phyloP scores from a whole-genome alignment of 306 rosid species.

The Begonia peltatifolia region DNA sequence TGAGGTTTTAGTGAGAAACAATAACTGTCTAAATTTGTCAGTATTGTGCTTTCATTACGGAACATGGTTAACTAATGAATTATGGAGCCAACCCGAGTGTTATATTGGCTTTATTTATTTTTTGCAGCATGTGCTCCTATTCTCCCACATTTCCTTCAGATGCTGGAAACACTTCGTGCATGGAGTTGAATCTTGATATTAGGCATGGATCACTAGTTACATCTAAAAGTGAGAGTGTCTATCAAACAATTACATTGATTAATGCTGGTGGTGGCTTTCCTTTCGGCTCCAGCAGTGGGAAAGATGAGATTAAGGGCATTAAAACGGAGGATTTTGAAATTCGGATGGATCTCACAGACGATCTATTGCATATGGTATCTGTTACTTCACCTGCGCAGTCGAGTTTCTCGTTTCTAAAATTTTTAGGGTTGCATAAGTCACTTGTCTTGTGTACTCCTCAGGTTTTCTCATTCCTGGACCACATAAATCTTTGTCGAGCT shows the following conservation, averaged over 20 bases:
- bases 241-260: slow-evolving; percentile 27
- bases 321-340: slow-evolving; percentile 48
- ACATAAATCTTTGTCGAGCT: slow-evolving; percentile 77
- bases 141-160: slow-evolving; percentile 26
- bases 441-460: slow-evolving; percentile 11
- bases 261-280: slow-evolving; percentile 22
- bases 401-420: too few species aligned
- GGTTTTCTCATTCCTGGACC: slow-evolving; percentile 98
- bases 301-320: slow-evolving; percentile 34
- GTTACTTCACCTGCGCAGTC: too few species aligned
- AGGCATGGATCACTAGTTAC: slow-evolving; percentile 18
- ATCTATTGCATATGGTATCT: slow-evolving; percentile 85
- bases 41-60: too few species aligned
- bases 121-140: slow-evolving; percentile 48
- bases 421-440: neutral
- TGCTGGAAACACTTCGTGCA: slow-evolving; percentile 25
- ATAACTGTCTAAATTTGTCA: too few species aligned
- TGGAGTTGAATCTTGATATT: slow-evolving; percentile 18
- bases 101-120: slow-evolving; percentile 4
- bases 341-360: slow-evolving; percentile 97
- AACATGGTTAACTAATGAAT: too few species aligned
- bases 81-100: too few species aligned
- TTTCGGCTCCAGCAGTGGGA: slow-evolving; percentile 24
- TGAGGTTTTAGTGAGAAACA: too few species aligned
- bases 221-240: slow-evolving; percentile 22